Evolutionary conservation across 2,329 filamentous ascomycete species (phyloP), one percentile per base, ranked within the genome.

Genomic region (Pseudocercospora vitis): DNA sequence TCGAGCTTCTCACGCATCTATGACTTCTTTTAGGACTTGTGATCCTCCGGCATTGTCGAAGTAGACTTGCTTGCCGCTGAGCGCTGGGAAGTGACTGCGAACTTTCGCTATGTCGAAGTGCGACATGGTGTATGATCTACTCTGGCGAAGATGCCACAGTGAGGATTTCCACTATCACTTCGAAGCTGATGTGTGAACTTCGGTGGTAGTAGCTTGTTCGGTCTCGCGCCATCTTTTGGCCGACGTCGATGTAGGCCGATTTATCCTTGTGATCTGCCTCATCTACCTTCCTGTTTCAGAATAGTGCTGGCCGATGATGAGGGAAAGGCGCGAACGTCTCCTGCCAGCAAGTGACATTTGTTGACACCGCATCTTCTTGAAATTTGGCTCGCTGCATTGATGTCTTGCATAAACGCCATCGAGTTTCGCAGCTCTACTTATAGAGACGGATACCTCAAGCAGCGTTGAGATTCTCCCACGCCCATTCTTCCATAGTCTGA

Each of bases 41-140:
- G 68, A 81, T 31, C 88, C 88, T 14, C 88, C 88, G 8, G 87
- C 88, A 66, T 91, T 91, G 66, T 92, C 88, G 60, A 91, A 81
- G 68, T 81, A 90, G 46, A 91, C 77, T 64, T 90, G 86, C 42
- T 83, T 75, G 55, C 83, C 78, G 33, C 78, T 71, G 32, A 91
- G 70, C 11, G 87, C 85, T 28, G 88, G 87, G 73, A 91, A 91
- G 50, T 79, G 76, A 56, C 77, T 74, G 55, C 85, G 78, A 24
- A 80, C 77, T 45, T 74, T 72, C 7, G 75, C 65, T 45, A 88
- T 76, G 61, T 86, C 76, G 61, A 88, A 80, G 7, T 48, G 42
- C 9, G 59, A 37, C 59, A 62, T 62, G 19, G 6, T 29, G 6
- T 29, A 29, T 29, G 6, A 11, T 29, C 26, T 29, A 12, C 18